Percentiles rank a stretch among this genome's conserved stretches.
Conservation (phyloP, 2,329 filamentous ascomycete genomes). For the Sporothrix luriei region DNA sequence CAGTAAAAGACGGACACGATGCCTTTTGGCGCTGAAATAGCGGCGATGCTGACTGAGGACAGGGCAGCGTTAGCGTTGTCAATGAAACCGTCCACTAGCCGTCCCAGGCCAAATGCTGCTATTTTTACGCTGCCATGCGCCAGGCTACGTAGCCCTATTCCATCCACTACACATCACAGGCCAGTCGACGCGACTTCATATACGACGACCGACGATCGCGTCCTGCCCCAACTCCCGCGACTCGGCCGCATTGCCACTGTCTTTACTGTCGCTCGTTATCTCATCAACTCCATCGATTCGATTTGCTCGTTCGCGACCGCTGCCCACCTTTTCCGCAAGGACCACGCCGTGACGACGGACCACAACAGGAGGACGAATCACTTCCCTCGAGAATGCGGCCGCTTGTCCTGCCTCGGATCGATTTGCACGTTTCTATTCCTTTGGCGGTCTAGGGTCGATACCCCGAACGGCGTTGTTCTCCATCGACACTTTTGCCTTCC, state of each 20-base stretch:
- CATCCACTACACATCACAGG: not conserved
- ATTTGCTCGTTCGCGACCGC: not conserved
- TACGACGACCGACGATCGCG: not conserved
- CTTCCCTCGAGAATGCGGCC: constrained; percentile 25
- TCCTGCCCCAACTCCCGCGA: not conserved
- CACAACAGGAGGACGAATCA: not conserved
- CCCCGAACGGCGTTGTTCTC: not conserved
- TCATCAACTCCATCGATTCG: not conserved
- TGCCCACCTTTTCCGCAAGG: not conserved
- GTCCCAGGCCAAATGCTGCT: not conserved
- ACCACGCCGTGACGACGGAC: not conserved
- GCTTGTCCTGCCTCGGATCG: constrained; percentile 12
- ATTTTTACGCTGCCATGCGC: not conserved
- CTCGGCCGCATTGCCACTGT: not conserved
- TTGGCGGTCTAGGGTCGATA: not conserved
- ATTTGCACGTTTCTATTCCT: not conserved
- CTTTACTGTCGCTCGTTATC: not conserved
- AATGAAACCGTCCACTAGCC: not conserved
- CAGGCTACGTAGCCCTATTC: constrained; percentile 7
- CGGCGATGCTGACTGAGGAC: not conserved
- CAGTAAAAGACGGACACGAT: too few relatives aligned
- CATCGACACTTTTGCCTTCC: not conserved
- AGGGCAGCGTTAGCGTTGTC: not conserved
- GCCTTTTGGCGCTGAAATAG: not conserved
- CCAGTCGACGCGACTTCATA: constrained; percentile 7